A percentile compares a stretch with the other conserved stretches of the same genome.
These are phyloP conservation scores for Pythium sp. DNA, from an alignment of 352 stramenopile genomes.

Conservation along the genomic window DNA sequence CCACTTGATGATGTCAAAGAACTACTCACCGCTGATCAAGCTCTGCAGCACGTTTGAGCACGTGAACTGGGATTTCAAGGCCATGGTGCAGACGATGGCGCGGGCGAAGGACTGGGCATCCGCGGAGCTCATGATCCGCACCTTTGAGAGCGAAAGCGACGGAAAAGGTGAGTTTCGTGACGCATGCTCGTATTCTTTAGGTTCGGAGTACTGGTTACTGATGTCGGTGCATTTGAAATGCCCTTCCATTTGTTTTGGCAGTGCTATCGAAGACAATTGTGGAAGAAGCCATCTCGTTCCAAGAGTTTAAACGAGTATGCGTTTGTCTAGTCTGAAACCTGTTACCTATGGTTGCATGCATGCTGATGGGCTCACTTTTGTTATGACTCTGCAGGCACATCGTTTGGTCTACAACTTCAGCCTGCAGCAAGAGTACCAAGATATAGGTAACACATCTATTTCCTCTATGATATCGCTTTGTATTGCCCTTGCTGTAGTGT, in stretches of 20 bases:
- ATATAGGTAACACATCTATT: constrained; percentile 29
- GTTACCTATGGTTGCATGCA: no score
- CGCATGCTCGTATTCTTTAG: background rate
- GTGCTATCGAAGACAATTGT: constrained; percentile 41
- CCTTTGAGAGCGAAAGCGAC: background rate
- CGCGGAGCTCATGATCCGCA: constrained; percentile 38
- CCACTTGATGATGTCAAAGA: constrained; percentile 33
- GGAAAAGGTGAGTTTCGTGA: background rate
- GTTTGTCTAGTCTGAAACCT: no score
- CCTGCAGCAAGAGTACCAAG: constrained; percentile 52
- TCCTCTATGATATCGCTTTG: background rate
- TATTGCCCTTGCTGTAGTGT: background rate
- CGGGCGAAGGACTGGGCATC: constrained; percentile 58
- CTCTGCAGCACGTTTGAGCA: constrained; percentile 33
- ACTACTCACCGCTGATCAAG: constrained; percentile 51
- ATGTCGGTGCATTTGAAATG: background rate
- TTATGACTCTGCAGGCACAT: constrained; percentile 36
- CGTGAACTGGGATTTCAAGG: constrained; percentile 38
- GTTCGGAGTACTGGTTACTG: background rate
- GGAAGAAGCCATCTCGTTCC: constrained; percentile 43
- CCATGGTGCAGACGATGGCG: constrained; percentile 40
- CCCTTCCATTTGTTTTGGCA: background rate
- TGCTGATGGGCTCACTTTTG: no score
- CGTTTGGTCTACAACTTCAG: constrained; percentile 50
- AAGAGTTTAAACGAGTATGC: constrained; percentile 54